Evolutionary conservation across 352 stramenopile genomes (phyloP).

Genomic region (Globisporangium heterothallicum): DNA sequence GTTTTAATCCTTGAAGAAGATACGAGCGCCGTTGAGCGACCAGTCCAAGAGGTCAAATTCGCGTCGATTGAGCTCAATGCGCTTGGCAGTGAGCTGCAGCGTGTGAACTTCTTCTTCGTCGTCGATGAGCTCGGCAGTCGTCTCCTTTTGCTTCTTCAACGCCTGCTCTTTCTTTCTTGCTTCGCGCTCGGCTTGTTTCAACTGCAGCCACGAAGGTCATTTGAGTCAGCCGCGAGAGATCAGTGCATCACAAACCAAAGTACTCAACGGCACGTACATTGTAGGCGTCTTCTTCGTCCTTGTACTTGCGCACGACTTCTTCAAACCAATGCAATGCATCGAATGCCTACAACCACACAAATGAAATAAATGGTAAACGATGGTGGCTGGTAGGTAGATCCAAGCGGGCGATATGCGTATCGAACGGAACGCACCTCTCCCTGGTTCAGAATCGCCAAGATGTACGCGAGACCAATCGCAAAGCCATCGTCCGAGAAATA

Average conservation of each 20-base stretch:
- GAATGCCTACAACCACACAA: conserved; percentile 58
- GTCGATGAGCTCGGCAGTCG: conserved; percentile 77
- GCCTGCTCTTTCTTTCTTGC: conserved; percentile 72
- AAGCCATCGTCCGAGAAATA: conserved; percentile 97
- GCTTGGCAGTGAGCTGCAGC: conserved; percentile 83
- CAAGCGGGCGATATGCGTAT: too few species aligned
- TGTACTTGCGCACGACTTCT: conserved; percentile 84
- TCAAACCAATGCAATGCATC: conserved; percentile 90
- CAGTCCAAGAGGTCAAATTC: conserved; percentile 90
- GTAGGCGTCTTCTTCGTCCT: conserved; percentile 75
- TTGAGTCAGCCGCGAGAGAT: neutral
- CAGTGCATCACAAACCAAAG: neutral
- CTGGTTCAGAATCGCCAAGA: conserved; percentile 89
- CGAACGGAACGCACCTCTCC: conserved; percentile 41
- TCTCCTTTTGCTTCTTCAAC: conserved; percentile 76
- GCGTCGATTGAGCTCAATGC: conserved; percentile 80
- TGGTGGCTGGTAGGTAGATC: too few species aligned
- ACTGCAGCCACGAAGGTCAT: conserved; percentile 14
- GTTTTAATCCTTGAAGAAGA: conserved; percentile 89
- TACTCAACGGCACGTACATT: conserved; percentile 26
- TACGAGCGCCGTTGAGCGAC: conserved; percentile 86
- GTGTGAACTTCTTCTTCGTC: conserved; percentile 85
- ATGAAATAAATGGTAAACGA: too few species aligned
- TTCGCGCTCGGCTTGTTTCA: conserved; percentile 81
- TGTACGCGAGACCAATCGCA: conserved; percentile 91